Evolutionary conservation across 139 green algal species (phyloP).

Genomic region (Micractinium conductrix): DNA sequence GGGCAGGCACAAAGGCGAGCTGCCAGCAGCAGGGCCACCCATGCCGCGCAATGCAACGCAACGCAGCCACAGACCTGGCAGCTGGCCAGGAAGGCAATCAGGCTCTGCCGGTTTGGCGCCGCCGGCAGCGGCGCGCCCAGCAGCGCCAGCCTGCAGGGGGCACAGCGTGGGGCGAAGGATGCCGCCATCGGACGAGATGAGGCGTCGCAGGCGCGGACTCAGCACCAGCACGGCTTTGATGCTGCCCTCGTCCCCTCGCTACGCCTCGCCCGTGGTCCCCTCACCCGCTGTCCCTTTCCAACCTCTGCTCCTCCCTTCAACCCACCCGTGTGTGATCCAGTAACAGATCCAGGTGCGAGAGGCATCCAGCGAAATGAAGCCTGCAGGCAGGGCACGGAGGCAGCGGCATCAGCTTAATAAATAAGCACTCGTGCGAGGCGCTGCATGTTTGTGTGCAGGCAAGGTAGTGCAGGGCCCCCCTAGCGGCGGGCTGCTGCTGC

Average conservation of each 20-base stretch:
- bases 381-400: neutral
- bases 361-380: conserved; percentile 80
- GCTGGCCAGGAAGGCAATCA: conserved; percentile 74
- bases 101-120: conserved; percentile 29
- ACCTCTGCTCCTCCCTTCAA: too few relatives aligned
- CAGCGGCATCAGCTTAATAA: neutral
- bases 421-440: neutral
- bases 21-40: neutral
- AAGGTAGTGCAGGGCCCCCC: too few relatives aligned
- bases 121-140: conserved; percentile 50
- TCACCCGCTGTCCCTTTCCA: too few relatives aligned
- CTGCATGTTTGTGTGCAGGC: neutral
- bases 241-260: too few relatives aligned
- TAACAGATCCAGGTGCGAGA: conserved; percentile 92
- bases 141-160: conserved; percentile 69
- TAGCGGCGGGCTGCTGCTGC: too few relatives aligned
- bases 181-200: too few relatives aligned
- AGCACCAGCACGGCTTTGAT: too few relatives aligned
- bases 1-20: too few relatives aligned
- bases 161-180: too few relatives aligned
- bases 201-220: too few relatives aligned
- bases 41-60: neutral
- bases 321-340: conserved; percentile 86
- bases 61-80: conserved; percentile 11
- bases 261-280: too few relatives aligned